Base-by-base conservation (phyloP, 176 grass and related monocot genomes). In the Cenchrus fungigraminus region DNA sequence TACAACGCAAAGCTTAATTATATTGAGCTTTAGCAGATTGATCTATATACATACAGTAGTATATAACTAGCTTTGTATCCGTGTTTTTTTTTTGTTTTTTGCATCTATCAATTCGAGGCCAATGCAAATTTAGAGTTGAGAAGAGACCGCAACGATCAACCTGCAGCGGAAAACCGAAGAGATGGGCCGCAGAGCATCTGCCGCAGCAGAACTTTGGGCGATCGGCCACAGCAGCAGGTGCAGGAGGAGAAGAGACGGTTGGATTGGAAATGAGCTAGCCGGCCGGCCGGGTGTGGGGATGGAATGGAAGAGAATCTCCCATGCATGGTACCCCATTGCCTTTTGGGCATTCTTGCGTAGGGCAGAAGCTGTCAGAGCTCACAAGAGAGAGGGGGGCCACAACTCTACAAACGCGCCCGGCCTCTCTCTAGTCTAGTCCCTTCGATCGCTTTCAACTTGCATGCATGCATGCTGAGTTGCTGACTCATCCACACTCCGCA, bases 271-370 rank as follows among this genome's bases (percentile, higher is more conserved):
- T 17, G 28, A 73, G 57, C 75, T 72, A 20, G 43, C 16, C 9
- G 9, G 49, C 8, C 31, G 2, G 8, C 10, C 17, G n/a, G 44
- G 44, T 73, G 78, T 42, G 63, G 28, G 51, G 71, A 25, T 25
- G 31, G 31, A 2, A 32, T 32, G 31, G 28, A 58, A 7, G 61
- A 76, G 64, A 84, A 4, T 64, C 76, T 78, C 11, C 34, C 34
- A 34, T 34, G 34, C 34, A 34, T 34, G 34, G 25, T 50, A 59
- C 6, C 46, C 53, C 25, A 15, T 87, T 67, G 67, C 59, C 64
- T 71, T 82, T 86, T 65, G 64, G 71, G 44, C 53, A 52, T 71
- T 85, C 53, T 82, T 86, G 78, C 88, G 72, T 89, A 73, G 68
- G 0, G 29, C 77, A 77, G 71, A 79, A 54, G 77, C 62, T 55